A percentile compares a stretch with the other conserved stretches of the same genome.
Evolutionary conservation across 2,329 filamentous ascomycete genomes (phyloP).

Genomic region (Calonectria henricotiae): DNA sequence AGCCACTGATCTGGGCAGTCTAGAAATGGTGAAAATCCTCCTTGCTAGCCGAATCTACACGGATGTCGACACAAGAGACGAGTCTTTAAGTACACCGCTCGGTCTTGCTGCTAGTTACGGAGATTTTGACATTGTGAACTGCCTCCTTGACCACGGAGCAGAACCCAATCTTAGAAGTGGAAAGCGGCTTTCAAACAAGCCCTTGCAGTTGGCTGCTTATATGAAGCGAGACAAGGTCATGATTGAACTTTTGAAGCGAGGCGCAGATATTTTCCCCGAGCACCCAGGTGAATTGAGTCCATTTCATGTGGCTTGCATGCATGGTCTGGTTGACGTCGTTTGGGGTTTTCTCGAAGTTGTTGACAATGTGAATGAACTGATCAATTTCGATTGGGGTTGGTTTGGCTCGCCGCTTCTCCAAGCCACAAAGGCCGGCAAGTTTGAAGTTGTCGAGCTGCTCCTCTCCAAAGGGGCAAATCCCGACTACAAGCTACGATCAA

Average conservation of each 20-base stretch:
- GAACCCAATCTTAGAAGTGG: slow-evolving; percentile 41
- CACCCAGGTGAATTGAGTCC: slow-evolving; percentile 30
- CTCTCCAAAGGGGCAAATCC: slow-evolving; percentile 39
- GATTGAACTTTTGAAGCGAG: slow-evolving; percentile 43
- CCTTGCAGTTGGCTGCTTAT: slow-evolving; percentile 36
- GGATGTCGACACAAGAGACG: slow-evolving; percentile 33
- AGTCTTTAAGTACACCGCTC: slow-evolving; percentile 36
- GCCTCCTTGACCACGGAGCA: slow-evolving; percentile 45
- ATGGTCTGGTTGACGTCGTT: slow-evolving; percentile 35
- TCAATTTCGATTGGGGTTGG: slow-evolving; percentile 45
- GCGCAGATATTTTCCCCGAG: slow-evolving; percentile 35
- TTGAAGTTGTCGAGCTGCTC: slow-evolving; percentile 36
- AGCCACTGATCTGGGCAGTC: slow-evolving; percentile 38
- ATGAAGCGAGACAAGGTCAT: slow-evolving; percentile 23
- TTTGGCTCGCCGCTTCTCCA: slow-evolving; percentile 37
- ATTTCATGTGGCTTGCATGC: slow-evolving; percentile 39
- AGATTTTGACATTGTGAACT: slow-evolving; percentile 38
- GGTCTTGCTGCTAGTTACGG: slow-evolving; percentile 36
- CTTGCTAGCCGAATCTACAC: slow-evolving; percentile 33
- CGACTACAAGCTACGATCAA: slow-evolving; percentile 38
- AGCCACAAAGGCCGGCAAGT: slow-evolving; percentile 34
- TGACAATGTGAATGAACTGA: slow-evolving; percentile 32
- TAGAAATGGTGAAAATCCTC: slow-evolving; percentile 34
- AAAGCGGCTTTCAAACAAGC: slow-evolving; percentile 30
- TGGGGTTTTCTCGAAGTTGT: slow-evolving; percentile 38